Base-by-base conservation (phyloP, 83 land plant species). In the Picea abies region DNA sequence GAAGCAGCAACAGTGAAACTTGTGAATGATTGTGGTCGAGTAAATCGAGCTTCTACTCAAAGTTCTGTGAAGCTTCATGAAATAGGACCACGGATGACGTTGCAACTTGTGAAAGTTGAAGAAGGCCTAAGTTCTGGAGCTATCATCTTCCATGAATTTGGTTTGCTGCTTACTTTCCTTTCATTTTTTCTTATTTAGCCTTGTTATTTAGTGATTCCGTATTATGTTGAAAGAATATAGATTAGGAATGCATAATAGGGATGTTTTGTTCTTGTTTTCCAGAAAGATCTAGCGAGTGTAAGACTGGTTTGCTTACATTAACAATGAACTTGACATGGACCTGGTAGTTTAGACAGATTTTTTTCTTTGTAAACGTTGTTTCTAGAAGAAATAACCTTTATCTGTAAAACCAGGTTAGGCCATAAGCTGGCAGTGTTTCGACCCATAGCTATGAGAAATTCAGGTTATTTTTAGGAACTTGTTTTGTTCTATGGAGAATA, bases 41-140 rank as follows among this genome's bases (percentile, higher is more conserved):
- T 90, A 23, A 98, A 98, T 72, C 87, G 84, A 41, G 95, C 98
- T 16, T 92, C 97, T 26, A 89, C 91, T n/a, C 96, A 96, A 87
- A 96, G 96, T 91, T 96, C 99, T 84, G 94, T 96, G 44, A 96
- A 89, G 82, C 90, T 98, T 72, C 99, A 96, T 75, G 99, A 98
- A 84, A 90, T 98, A 82, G 99, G 99, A 39, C 99, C 99, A 2
- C 91, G 99, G 79, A 86, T 98, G 99, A 98, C 98, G 11, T 88
- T 98, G 80, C 93, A 94, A 61, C 93, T 96, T 78, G 92, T 92
- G 29, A 98, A 94, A 85, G 87, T 98, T 78, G 99, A 98, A 83
- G 99, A 94, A 81, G 99, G 99, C 37, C 89, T 98, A 82, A 96
- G 99, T 73, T 86, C 95, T 78, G 99, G 99, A 60, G 92, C 81